These are phyloP conservation scores for Pluteus cervinus DNA, from an alignment of 768 basidiomycete genomes.

Conservation along the genomic window DNA sequence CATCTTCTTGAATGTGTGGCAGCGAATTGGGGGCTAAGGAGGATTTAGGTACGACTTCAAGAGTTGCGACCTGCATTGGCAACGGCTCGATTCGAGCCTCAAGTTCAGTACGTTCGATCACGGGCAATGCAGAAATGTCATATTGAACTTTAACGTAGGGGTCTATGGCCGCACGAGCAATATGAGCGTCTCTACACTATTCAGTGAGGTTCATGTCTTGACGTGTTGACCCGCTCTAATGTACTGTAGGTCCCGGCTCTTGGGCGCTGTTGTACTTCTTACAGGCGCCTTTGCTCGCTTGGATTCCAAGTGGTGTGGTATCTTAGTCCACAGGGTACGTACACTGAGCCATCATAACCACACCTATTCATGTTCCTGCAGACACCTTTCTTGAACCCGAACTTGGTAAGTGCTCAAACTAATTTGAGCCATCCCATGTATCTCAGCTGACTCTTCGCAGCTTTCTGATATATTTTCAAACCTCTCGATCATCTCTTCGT, in stretches of 20 bases:
- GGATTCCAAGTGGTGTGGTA: conserved; percentile 37
- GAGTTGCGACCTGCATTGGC: conserved; percentile 28
- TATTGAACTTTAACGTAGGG: conserved; percentile 17
- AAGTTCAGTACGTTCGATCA: conserved; percentile 27
- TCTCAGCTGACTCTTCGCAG: conserved; percentile 13
- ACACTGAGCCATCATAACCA: not conserved
- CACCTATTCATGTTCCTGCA: conserved; percentile 7
- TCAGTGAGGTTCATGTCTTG: conserved; percentile 19
- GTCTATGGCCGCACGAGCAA: conserved; percentile 34
- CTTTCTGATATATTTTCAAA: conserved; percentile 39
- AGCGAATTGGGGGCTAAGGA: not conserved
- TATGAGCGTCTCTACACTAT: conserved; percentile 26
- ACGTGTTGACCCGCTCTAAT: not conserved
- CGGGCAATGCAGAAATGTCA: not conserved
- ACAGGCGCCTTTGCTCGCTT: conserved; percentile 33
- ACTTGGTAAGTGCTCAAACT: conserved; percentile 25
- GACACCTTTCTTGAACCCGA: conserved; percentile 42
- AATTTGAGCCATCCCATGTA: not conserved
- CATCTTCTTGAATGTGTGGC: not conserved
- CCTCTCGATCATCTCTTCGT: conserved; percentile 30
- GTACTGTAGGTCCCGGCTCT: conserved; percentile 18
- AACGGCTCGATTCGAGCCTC: conserved; percentile 36
- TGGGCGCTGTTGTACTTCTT: conserved; percentile 29
- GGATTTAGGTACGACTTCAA: conserved; percentile 29
- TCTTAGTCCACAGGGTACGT: conserved; percentile 34